Evolutionary conservation across 169 alveolate genomes (phyloP).

Genomic region (Perkinsus chesapeaki): DNA sequence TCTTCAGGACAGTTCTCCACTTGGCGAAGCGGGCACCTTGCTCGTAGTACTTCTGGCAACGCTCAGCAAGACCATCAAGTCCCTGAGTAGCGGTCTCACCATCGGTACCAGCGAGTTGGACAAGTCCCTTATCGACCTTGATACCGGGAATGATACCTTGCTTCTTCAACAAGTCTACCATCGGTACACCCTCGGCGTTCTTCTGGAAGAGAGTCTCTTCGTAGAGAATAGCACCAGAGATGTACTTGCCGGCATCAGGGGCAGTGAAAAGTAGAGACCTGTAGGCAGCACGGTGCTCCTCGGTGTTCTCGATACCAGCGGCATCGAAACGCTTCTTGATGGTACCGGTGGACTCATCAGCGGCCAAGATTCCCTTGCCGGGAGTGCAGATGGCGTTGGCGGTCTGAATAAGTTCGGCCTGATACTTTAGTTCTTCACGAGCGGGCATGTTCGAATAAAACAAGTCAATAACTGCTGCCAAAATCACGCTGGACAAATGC

Average conservation of each 20-base stretch:
- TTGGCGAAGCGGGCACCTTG: slow-evolving; percentile 99
- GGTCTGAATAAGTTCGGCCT: slow-evolving; percentile 34
- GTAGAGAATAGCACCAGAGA: slow-evolving; percentile 94
- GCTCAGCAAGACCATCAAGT: slow-evolving; percentile 90
- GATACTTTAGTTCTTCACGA: not conserved
- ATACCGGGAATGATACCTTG: slow-evolving; percentile 96
- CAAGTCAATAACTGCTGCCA: not conserved
- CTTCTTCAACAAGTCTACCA: slow-evolving; percentile 70
- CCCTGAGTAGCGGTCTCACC: slow-evolving; percentile 79
- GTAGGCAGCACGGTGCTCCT: slow-evolving; percentile 89
- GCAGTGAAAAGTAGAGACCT: slow-evolving; percentile 90
- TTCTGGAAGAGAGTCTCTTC: slow-evolving; percentile 96
- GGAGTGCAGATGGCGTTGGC: slow-evolving; percentile 31
- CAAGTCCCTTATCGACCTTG: slow-evolving; percentile 93
- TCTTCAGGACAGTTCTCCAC: slow-evolving; percentile 97
- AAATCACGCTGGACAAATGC: not conserved
- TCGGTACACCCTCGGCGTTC: slow-evolving; percentile 69
- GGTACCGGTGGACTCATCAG: slow-evolving; percentile 97
- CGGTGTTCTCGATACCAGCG: slow-evolving; percentile 88
- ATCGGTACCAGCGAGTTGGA: slow-evolving; percentile 76
- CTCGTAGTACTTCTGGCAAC: slow-evolving; percentile 90
- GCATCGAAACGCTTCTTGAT: slow-evolving; percentile 36
- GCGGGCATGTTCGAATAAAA: not conserved
- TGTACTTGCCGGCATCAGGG: slow-evolving; percentile 81
- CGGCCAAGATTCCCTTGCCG: slow-evolving; percentile 98